Conservation (phyloP, 1,284 basidiomycete genomes). For the Sanguinoderma infundibulare region DNA sequence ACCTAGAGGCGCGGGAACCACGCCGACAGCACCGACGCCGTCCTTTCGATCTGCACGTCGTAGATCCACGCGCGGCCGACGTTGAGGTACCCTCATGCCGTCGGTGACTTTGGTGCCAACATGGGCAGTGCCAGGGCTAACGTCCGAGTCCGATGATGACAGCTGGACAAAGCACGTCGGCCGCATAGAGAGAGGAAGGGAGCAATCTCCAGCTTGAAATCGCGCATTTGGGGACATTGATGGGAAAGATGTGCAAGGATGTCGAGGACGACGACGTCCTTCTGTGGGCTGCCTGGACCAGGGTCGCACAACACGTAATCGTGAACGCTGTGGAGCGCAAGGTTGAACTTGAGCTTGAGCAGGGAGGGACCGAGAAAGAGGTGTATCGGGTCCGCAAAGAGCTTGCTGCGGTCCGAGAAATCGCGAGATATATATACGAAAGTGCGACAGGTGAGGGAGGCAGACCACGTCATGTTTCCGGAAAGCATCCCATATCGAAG, state of each 20-base stretch:
- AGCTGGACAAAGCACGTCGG: not conserved
- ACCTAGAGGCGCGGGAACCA: not conserved
- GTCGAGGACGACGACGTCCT: not conserved
- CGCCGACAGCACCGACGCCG: not conserved
- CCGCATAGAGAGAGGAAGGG: not conserved
- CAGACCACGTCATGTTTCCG: not conserved
- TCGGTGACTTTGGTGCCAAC: too few species aligned
- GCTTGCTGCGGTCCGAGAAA: not conserved
- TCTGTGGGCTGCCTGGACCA: not conserved
- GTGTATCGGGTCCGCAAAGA: not conserved
- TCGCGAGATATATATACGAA: not conserved
- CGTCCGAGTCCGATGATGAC: too few species aligned
- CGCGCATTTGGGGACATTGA: not conserved
- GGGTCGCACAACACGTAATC: not conserved
- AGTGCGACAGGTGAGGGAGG: not conserved
- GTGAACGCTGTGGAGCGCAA: not conserved
- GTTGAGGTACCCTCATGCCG: not conserved
- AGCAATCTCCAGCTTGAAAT: not conserved
- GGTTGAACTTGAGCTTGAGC: not conserved
- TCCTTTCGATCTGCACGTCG: not conserved
- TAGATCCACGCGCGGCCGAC: not conserved
- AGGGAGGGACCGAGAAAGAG: not conserved
- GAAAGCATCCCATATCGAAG: not conserved
- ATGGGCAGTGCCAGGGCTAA: too few species aligned
- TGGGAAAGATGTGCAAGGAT: not conserved